These are phyloP conservation scores for Balakata baccata DNA, from an alignment of 345 rosid species.

Conservation along the genomic window DNA sequence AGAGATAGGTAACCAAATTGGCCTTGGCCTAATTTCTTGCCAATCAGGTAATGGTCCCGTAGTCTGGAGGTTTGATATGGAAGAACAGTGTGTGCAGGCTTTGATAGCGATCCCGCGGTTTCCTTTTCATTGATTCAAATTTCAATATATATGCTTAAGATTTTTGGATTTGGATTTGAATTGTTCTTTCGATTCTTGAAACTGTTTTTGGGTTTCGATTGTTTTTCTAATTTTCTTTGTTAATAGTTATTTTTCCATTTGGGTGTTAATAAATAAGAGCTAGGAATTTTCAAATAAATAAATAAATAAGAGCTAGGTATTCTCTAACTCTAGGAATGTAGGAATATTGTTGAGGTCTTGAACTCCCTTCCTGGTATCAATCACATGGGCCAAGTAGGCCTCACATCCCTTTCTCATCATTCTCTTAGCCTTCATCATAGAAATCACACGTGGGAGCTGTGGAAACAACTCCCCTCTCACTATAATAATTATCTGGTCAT, in stretches of 20 bases:
- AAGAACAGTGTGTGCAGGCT: constrained; percentile 55
- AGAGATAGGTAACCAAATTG: constrained; percentile 85
- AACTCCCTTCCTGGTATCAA: too few relatives aligned
- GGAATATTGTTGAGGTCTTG: too few relatives aligned
- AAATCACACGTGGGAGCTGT: too few relatives aligned
- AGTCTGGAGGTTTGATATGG: constrained; percentile 79
- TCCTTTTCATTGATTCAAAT: constrained; percentile 2
- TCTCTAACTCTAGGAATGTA: too few relatives aligned
- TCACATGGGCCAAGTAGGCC: too few relatives aligned
- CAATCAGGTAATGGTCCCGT: constrained; percentile 70
- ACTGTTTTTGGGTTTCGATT: background rate
- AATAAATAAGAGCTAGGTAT: too few relatives aligned
- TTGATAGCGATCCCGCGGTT: constrained; percentile 5
- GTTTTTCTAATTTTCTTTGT: background rate
- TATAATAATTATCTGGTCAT: too few relatives aligned
- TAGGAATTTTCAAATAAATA: too few relatives aligned
- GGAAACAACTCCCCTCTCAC: too few relatives aligned
- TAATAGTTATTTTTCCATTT: background rate
- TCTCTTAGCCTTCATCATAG: too few relatives aligned
- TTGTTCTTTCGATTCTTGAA: background rate
- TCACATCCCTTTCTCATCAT: too few relatives aligned
- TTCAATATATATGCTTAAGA: background rate
- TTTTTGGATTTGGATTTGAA: background rate
- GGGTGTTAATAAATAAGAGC: too few relatives aligned
- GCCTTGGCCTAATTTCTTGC: constrained; percentile 92